Percentiles rank a stretch among this genome's conserved stretches.
Evolutionary conservation across 768 basidiomycete genomes (phyloP).

Genomic region (Suillus cothurnatus): DNA sequence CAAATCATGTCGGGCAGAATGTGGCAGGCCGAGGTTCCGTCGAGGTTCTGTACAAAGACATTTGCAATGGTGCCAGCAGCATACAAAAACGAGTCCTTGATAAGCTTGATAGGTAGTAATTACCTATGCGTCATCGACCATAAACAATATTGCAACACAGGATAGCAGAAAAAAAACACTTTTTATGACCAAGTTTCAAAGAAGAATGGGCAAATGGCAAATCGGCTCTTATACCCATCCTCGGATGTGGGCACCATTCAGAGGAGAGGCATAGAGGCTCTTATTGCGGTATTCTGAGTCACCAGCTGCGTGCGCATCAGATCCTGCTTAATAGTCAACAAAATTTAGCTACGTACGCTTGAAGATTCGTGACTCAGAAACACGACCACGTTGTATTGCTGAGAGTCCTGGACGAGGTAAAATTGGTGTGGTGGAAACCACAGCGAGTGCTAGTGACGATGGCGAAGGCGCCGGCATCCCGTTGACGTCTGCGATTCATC

Average conservation of each 20-base stretch:
- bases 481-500: background rate
- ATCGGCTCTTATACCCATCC: background rate
- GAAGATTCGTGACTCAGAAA: background rate
- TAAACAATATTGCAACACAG: background rate
- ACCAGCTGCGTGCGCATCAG: background rate
- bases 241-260: background rate
- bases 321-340: background rate
- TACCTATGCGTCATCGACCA: background rate
- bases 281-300: background rate
- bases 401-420: background rate
- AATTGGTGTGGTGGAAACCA: background rate
- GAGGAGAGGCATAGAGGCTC: constrained; percentile 2
- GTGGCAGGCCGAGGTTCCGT: background rate
- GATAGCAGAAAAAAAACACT: background rate
- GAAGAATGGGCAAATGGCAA: background rate
- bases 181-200: background rate
- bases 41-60: background rate
- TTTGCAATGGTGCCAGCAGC: background rate
- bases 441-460: background rate
- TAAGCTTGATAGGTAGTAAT: background rate
- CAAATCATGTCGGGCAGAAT: background rate
- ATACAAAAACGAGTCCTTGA: background rate
- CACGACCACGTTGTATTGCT: background rate
- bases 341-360: background rate
- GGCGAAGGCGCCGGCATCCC: background rate